Percentiles rank a stretch among this genome's conserved stretches.
These are phyloP conservation scores for Quercus tomentella DNA, from an alignment of 331 rosid genomes.

Conservation along the genomic window DNA sequence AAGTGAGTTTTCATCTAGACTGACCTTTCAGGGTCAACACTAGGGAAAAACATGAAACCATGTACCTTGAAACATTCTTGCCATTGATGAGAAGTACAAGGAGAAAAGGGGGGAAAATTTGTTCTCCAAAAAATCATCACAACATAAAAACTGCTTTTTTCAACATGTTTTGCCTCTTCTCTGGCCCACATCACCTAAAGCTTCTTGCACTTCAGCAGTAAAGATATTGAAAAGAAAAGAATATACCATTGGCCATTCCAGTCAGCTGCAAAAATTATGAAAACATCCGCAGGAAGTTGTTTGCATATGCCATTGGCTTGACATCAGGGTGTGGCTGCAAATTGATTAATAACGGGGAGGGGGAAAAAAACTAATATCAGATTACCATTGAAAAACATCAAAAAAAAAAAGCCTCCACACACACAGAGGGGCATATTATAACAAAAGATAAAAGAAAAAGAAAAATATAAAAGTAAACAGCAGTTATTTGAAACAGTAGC, in stretches of 20 bases:
- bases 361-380: not conserved
- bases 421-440: no score
- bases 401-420: not conserved
- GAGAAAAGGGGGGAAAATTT: not conserved
- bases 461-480: not conserved
- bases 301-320: constrained; percentile 98
- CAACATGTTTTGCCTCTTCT: constrained; percentile 22
- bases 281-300: constrained; percentile 85
- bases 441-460: not conserved
- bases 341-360: not conserved
- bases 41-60: not conserved
- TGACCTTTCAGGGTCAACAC: not conserved
- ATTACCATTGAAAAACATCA: not conserved
- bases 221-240: constrained; percentile 9
- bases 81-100: not conserved
- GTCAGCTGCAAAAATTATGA: constrained; percentile 34
- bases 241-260: constrained; percentile 23
- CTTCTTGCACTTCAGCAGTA: constrained; percentile 25
- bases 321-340: constrained; percentile 96
- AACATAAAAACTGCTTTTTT: constrained; percentile 16
- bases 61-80: constrained; percentile 7
- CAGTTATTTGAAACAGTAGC: not conserved
- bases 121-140: constrained; percentile 18
- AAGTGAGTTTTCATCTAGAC: not conserved
- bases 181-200: constrained; percentile 9